Percentiles rank a stretch among this genome's conserved stretches.
phyloP scores from a whole-genome alignment of 352 stramenopile species.

The Phytophthora colocasiae region DNA sequence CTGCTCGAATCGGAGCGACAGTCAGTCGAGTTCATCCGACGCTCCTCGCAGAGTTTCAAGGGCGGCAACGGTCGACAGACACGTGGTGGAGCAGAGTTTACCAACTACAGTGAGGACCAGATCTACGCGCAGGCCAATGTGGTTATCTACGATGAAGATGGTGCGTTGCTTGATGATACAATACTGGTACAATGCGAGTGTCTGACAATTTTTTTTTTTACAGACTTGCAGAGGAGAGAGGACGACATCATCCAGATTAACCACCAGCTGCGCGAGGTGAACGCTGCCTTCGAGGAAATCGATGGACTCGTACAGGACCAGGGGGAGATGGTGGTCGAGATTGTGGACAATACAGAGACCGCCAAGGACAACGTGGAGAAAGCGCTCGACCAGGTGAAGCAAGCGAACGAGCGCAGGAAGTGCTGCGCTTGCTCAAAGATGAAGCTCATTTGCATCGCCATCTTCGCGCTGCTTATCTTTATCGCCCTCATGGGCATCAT shows the following conservation, averaged over 20 bases:
- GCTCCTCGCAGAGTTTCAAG: conserved; percentile 78
- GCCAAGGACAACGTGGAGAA: conserved; percentile 81
- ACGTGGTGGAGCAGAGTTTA: conserved; percentile 48
- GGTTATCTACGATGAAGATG: conserved; percentile 86
- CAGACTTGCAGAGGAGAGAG: conserved; percentile 81
- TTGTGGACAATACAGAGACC: conserved; percentile 81
- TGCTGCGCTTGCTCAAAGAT: conserved; percentile 74
- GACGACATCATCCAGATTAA: conserved; percentile 92
- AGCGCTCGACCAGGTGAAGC: conserved; percentile 71
- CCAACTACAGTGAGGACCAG: conserved; percentile 89
- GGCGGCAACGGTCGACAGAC: conserved; percentile 40
- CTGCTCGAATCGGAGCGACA: conserved; percentile 78
- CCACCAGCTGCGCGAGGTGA: conserved; percentile 86
- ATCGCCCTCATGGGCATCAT: conserved; percentile 67
- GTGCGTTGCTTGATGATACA: conserved; percentile 35
- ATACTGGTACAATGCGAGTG: not conserved
- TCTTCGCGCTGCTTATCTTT: conserved; percentile 60
- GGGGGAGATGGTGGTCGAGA: conserved; percentile 82
- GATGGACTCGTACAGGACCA: conserved; percentile 87
- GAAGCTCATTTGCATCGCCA: conserved; percentile 76
- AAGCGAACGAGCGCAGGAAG: conserved; percentile 71
- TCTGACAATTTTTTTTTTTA: conserved; percentile 15
- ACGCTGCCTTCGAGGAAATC: conserved; percentile 87
- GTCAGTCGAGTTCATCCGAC: conserved; percentile 81
- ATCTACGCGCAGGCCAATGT: conserved; percentile 90